phyloP scores from a whole-genome alignment of 495 filamentous ascomycete species.

The Bacidia gigantensis region DNA sequence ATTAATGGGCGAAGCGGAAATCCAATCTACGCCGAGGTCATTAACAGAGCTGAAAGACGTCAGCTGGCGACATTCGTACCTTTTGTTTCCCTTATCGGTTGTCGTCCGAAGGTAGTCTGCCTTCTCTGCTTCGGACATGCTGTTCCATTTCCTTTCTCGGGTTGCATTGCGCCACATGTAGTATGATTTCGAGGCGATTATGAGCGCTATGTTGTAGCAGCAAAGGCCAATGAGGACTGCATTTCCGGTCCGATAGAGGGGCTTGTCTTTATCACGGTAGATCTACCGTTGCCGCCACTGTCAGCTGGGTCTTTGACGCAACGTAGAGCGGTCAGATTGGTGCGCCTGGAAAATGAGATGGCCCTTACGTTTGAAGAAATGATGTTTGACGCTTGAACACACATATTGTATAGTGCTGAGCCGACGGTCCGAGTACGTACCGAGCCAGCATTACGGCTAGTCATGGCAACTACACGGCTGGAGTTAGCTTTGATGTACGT shows the following conservation, averaged over 20 bases:
- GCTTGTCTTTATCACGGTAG: slow-evolving; percentile 51
- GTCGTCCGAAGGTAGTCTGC: slow-evolving; percentile 51
- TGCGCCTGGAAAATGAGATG: not conserved
- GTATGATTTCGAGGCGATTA: slow-evolving; percentile 44
- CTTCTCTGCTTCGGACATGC: slow-evolving; percentile 48
- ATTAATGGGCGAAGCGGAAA: slow-evolving; percentile 39
- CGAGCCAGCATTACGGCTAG: slow-evolving; percentile 23
- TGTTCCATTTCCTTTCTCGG: slow-evolving; percentile 38
- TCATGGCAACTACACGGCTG: slow-evolving; percentile 15
- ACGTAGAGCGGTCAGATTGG: too few species aligned
- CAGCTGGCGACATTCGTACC: slow-evolving; percentile 23
- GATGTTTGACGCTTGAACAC: slow-evolving; percentile 50
- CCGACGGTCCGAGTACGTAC: slow-evolving; percentile 25
- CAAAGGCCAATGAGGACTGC: slow-evolving; percentile 45
- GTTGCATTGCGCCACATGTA: slow-evolving; percentile 49
- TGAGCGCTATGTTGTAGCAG: slow-evolving; percentile 39
- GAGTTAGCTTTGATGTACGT: not conserved
- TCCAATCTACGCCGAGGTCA: slow-evolving; percentile 27
- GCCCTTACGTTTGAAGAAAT: slow-evolving; percentile 44
- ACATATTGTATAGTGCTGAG: slow-evolving; percentile 57
- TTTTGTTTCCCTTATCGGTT: slow-evolving; percentile 55
- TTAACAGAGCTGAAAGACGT: slow-evolving; percentile 1
- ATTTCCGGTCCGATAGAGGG: slow-evolving; percentile 53
- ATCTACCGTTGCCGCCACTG: slow-evolving; percentile 30
- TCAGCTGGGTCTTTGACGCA: not conserved